A percentile compares a stretch with the other conserved stretches of the same genome.
Conservation (phyloP, 2,329 filamentous ascomycete genomes). For the Lecanosticta acicola region DNA sequence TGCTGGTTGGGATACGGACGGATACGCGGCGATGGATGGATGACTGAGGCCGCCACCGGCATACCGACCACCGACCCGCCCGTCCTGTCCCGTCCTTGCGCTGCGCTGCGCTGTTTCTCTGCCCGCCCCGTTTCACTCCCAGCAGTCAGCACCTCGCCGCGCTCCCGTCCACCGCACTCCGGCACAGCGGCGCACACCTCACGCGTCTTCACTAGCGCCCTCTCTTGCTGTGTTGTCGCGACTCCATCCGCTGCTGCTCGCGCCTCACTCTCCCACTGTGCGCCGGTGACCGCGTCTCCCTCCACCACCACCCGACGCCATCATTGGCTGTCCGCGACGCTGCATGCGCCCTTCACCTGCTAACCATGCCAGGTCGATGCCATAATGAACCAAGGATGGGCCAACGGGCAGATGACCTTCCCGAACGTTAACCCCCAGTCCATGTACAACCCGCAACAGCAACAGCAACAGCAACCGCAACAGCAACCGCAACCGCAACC, state of each 20-base stretch:
- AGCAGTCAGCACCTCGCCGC: background rate
- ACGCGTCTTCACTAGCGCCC: too few relatives aligned
- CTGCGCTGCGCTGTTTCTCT: too few relatives aligned
- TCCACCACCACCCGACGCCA: background rate
- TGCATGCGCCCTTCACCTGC: conserved; percentile 2
- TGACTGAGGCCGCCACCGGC: background rate
- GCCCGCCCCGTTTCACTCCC: too few relatives aligned
- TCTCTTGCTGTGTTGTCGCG: too few relatives aligned
- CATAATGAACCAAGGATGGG: conserved; percentile 16
- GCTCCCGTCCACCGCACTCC: background rate
- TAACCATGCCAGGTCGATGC: conserved; percentile 11
- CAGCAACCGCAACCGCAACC: conserved; percentile 18
- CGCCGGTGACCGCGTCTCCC: background rate
- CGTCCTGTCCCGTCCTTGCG: too few relatives aligned
- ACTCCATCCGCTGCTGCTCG: background rate
- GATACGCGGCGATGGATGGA: background rate
- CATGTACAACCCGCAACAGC: conserved; percentile 19
- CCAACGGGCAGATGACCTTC: conserved; percentile 5
- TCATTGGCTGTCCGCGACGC: background rate
- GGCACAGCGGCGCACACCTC: background rate
- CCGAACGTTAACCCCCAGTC: conserved; percentile 7
- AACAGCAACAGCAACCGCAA: conserved; percentile 11
- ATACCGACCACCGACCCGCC: background rate
- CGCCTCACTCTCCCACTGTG: background rate
- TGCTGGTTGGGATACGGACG: too few relatives aligned